phyloP scores from a whole-genome alignment of 768 basidiomycete genomes.

The Boletus huronensis region DNA sequence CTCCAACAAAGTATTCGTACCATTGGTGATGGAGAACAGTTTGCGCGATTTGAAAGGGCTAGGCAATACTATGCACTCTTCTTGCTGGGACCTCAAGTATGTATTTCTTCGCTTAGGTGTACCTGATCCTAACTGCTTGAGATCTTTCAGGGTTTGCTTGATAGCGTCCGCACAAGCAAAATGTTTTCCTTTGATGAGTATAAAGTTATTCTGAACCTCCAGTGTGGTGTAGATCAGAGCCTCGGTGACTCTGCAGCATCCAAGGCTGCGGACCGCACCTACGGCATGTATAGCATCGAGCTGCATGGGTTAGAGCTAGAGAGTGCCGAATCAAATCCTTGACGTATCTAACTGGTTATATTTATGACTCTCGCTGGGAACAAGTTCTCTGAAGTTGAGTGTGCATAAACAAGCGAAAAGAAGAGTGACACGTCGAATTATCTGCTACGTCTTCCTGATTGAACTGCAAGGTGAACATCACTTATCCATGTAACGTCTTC shows the following conservation, averaged over 20 bases:
- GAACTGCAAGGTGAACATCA: constrained; percentile 3
- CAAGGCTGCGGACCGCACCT: constrained; percentile 64
- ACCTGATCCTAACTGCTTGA: not conserved
- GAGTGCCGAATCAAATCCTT: constrained; percentile 36
- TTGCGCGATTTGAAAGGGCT: constrained; percentile 70
- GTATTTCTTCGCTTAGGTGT: constrained; percentile 12
- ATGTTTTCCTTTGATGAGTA: constrained; percentile 89
- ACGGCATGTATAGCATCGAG: constrained; percentile 87
- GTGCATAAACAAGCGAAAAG: not conserved
- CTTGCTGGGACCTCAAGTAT: constrained; percentile 66
- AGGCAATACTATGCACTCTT: constrained; percentile 83
- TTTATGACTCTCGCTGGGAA: constrained; percentile 3
- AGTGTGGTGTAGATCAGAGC: constrained; percentile 77
- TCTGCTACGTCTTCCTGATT: not conserved
- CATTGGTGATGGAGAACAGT: constrained; percentile 55
- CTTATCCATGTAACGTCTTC: constrained; percentile 38
- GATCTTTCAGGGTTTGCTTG: constrained; percentile 67
- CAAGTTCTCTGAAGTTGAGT: not conserved
- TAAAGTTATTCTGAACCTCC: constrained; percentile 83
- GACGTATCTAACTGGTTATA: constrained; percentile 18
- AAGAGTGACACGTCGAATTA: not conserved
- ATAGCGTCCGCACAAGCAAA: constrained; percentile 57
- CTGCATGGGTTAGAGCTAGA: constrained; percentile 76
- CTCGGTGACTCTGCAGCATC: constrained; percentile 46
- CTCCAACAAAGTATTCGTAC: constrained; percentile 89